Percentiles rank a stretch among this genome's conserved stretches.
Evolutionary conservation across 805 yeast species (phyloP).

Genomic region (Candida berthetii): DNA sequence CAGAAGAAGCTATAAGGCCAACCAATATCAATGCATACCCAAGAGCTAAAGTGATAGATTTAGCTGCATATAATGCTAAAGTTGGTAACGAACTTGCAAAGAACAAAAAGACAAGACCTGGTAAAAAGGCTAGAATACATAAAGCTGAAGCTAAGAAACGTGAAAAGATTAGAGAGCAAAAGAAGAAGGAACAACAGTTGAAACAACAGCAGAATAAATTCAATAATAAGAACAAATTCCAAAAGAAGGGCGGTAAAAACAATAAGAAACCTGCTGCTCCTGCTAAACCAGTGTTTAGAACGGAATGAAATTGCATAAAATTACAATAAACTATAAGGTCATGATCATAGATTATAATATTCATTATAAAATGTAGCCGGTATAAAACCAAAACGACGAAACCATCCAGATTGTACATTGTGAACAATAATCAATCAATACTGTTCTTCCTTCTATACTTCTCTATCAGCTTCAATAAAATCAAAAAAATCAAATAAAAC

Average conservation of each 20-base stretch:
- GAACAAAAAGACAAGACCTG: constrained; percentile 12
- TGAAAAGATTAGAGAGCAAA: constrained; percentile 7
- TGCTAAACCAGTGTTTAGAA: constrained; percentile 13
- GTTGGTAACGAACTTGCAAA: constrained; percentile 7
- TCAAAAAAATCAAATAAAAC: too few species aligned
- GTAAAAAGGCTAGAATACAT: constrained; percentile 17
- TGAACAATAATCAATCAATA: too few species aligned
- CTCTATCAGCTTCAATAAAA: too few species aligned
- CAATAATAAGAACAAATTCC: constrained; percentile 11
- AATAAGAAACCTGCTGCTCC: constrained; percentile 11
- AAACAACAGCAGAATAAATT: constrained; percentile 11
- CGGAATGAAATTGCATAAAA: constrained; percentile 12
- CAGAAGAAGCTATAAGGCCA: constrained; percentile 10
- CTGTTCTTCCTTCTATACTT: too few species aligned
- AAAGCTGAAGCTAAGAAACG: constrained; percentile 7
- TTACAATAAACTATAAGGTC: too few species aligned
- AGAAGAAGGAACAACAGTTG: constrained; percentile 3
- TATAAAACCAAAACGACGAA: too few species aligned
- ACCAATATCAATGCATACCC: constrained; percentile 1
- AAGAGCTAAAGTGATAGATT: constrained; percentile 9
- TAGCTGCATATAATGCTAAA: constrained; percentile 9
- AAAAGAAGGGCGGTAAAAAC: constrained; percentile 19
- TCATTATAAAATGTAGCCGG: too few species aligned
- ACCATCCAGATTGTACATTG: too few species aligned
- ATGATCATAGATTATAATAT: too few species aligned